Percentiles rank a stretch among this genome's conserved stretches.
These are phyloP conservation scores for Wallacemonas sp. DNA, from an alignment of 208 protist genomes.

Conservation along the genomic window DNA sequence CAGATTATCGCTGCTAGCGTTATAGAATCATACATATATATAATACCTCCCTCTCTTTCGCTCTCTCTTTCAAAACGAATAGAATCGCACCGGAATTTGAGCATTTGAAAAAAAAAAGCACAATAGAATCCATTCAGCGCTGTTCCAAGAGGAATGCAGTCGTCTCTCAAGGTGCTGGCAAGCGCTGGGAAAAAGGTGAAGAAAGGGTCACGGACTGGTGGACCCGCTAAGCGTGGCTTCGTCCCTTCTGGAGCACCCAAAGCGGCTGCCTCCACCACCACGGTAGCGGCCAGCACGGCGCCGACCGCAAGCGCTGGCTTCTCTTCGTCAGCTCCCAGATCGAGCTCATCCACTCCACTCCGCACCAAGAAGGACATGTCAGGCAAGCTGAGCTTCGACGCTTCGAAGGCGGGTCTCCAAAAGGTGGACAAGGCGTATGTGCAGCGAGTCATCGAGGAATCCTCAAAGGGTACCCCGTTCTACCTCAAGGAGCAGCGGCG, in stretches of 20 bases:
- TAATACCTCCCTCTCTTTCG: background rate
- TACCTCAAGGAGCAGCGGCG: conserved; percentile 77
- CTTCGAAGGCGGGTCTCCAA: conserved; percentile 77
- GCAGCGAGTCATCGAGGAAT: conserved; percentile 79
- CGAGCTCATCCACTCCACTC: conserved; percentile 3
- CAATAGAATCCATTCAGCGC: too few relatives aligned
- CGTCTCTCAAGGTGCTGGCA: background rate
- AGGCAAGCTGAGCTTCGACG: conserved; percentile 73
- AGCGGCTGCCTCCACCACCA: background rate
- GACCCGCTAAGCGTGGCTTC: too few relatives aligned
- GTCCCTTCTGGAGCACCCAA: too few relatives aligned
- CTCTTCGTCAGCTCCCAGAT: background rate
- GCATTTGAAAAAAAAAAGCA: too few relatives aligned
- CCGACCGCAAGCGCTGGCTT: background rate
- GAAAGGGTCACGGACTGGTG: too few relatives aligned
- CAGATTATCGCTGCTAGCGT: too few relatives aligned
- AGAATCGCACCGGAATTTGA: too few relatives aligned
- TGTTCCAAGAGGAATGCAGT: too few relatives aligned
- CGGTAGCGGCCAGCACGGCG: background rate
- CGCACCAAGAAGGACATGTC: conserved; percentile 17
- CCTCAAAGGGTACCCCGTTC: conserved; percentile 72
- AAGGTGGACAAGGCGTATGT: conserved; percentile 82
- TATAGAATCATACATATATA: background rate
- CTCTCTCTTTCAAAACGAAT: too few relatives aligned
- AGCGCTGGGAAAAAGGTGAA: background rate